phyloP scores from a whole-genome alignment of 495 filamentous ascomycete species.

The Chaetomidium leptoderma region DNA sequence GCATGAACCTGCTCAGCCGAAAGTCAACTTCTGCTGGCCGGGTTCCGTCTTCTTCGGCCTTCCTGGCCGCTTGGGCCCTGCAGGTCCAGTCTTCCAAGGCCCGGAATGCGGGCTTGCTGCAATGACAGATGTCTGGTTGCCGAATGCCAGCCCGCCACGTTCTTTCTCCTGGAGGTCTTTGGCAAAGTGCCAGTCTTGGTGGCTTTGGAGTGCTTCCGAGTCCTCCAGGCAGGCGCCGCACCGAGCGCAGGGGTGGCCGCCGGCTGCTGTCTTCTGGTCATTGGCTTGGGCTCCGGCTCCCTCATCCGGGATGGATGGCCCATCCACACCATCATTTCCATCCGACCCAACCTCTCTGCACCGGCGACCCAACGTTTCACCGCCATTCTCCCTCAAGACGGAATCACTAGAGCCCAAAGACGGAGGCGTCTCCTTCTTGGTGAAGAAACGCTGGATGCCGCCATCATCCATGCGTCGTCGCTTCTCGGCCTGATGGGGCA shows the following conservation, averaged over 20 bases:
- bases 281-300: slow-evolving; percentile 20
- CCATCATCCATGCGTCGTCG: slow-evolving; percentile 48
- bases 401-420: slow-evolving; percentile 31
- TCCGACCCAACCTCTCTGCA: slow-evolving; percentile 12
- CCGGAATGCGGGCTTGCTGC: slow-evolving; percentile 23
- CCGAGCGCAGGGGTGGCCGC: slow-evolving; percentile 56
- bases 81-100: slow-evolving; percentile 32
- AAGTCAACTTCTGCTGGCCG: slow-evolving; percentile 69
- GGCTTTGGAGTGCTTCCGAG: slow-evolving; percentile 61
- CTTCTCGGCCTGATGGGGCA: slow-evolving; percentile 45
- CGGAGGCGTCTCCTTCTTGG: slow-evolving; percentile 32
- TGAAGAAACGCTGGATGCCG: slow-evolving; percentile 58
- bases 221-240: slow-evolving; percentile 58
- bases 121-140: slow-evolving; percentile 30
- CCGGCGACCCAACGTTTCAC: slow-evolving; percentile 26
- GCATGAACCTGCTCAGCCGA: slow-evolving; percentile 50
- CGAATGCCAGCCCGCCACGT: slow-evolving; percentile 45
- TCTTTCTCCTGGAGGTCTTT: slow-evolving; percentile 68
- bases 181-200: slow-evolving; percentile 95
- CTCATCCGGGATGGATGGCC: slow-evolving; percentile 15
- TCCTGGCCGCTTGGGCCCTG: slow-evolving; percentile 28
- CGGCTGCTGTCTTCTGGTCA: slow-evolving; percentile 38
- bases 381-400: slow-evolving; percentile 21
- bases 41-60: slow-evolving; percentile 59
- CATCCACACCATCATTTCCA: slow-evolving; percentile 6